A percentile compares a stretch with the other conserved stretches of the same genome.
phyloP scores from a whole-genome alignment of 148 eudicot species.

The Rheum nobile region DNA sequence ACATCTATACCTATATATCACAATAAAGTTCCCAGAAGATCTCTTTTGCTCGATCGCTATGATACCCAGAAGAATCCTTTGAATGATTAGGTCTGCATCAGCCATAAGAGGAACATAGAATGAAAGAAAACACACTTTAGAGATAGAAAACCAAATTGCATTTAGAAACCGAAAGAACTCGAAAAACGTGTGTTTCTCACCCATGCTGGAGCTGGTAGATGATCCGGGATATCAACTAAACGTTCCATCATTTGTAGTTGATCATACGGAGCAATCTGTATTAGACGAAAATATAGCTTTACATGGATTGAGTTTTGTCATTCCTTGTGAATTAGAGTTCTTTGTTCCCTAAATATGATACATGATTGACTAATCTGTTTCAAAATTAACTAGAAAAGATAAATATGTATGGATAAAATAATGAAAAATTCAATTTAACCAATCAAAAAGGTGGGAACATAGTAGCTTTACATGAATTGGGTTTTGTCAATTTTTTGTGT shows the following conservation, averaged over 20 bases:
- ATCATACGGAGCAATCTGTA: constrained; percentile 97
- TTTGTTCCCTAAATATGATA: too few species aligned
- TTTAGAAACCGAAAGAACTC: neutral
- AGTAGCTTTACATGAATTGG: too few species aligned
- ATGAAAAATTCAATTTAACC: neutral
- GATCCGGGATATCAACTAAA: constrained; percentile 56
- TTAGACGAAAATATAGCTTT: too few species aligned
- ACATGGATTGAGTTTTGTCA: too few species aligned
- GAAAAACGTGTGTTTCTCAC: neutral
- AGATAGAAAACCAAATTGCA: neutral
- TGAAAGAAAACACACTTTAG: neutral
- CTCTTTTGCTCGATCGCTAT: neutral
- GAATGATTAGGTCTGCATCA: neutral
- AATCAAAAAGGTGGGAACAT: too few species aligned
- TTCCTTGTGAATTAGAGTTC: too few species aligned
- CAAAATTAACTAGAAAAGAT: too few species aligned
- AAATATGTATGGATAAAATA: neutral
- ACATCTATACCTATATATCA: neutral
- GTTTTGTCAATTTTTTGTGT: too few species aligned
- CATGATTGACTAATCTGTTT: too few species aligned
- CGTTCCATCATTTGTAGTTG: constrained; percentile 92
- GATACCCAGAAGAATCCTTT: neutral
- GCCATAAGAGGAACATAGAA: neutral
- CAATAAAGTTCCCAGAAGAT: neutral
- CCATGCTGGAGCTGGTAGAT: constrained; percentile 5